These are phyloP conservation scores for Arctostaphylos glauca DNA, from an alignment of 148 eudicot species.

Conservation along the genomic window DNA sequence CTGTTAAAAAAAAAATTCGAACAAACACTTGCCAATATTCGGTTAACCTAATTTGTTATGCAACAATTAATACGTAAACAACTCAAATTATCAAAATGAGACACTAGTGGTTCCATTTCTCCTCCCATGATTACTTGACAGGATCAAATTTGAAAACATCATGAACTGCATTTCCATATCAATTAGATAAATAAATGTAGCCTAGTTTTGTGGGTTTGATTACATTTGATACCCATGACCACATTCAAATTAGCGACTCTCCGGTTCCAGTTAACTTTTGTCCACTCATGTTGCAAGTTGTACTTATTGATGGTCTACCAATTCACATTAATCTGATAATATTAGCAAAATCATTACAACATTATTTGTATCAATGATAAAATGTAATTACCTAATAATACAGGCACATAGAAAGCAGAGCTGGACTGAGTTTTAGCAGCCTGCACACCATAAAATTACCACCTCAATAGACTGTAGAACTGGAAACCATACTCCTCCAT, in stretches of 20 bases:
- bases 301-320: not conserved
- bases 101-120: too few species aligned
- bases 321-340: not conserved
- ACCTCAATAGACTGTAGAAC: not conserved
- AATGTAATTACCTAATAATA: not conserved
- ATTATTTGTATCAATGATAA: not conserved
- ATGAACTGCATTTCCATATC: not conserved
- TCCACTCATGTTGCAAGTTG: not conserved
- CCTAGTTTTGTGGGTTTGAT: not conserved
- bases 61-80: too few species aligned
- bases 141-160: not conserved
- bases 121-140: not conserved
- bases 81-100: too few species aligned
- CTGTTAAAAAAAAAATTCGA: too few species aligned
- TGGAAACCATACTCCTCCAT: not conserved
- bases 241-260: not conserved
- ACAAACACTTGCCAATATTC: too few species aligned
- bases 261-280: not conserved
- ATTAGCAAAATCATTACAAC: not conserved
- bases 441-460: not conserved
- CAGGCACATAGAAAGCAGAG: not conserved
- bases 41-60: too few species aligned
- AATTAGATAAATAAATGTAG: not conserved
- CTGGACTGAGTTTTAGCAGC: not conserved
- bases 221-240: not conserved